A percentile compares a stretch with the other conserved stretches of the same genome.
Evolutionary conservation across 2,329 filamentous ascomycete species (phyloP).

Genomic region (Hawksworthiomyces lignivorus): DNA sequence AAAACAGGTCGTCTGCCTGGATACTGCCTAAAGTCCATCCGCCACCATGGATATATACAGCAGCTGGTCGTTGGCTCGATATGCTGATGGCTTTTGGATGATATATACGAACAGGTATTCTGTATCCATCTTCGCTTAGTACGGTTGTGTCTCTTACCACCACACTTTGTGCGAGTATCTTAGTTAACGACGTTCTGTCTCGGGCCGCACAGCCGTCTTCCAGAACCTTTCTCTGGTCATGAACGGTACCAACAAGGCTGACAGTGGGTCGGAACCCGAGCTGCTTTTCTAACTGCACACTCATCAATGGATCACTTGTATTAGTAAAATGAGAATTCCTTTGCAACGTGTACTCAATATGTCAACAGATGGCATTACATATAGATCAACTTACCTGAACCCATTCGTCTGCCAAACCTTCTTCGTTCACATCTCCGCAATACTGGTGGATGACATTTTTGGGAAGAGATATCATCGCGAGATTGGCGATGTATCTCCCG

Average conservation of each 20-base stretch:
- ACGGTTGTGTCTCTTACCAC: neutral
- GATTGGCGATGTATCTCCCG: neutral
- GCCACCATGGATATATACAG: slow-evolving; percentile 49
- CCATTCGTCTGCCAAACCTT: neutral
- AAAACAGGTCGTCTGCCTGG: slow-evolving; percentile 27
- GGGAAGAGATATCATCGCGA: neutral
- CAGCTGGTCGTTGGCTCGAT: neutral
- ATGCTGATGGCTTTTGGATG: neutral
- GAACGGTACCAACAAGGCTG: neutral
- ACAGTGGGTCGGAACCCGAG: slow-evolving; percentile 5
- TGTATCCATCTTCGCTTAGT: neutral
- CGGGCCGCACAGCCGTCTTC: neutral
- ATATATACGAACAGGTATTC: neutral
- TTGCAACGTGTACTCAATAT: too few relatives aligned
- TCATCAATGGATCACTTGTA: too few relatives aligned
- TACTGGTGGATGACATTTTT: neutral
- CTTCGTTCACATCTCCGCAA: neutral
- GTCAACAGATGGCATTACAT: too few relatives aligned
- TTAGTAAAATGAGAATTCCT: too few relatives aligned
- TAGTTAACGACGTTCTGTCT: neutral
- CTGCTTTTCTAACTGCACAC: slow-evolving; percentile 1
- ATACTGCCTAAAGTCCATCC: slow-evolving; percentile 52
- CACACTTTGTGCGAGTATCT: neutral
- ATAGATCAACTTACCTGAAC: too few relatives aligned
- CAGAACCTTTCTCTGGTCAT: neutral